Base-by-base conservation (phyloP, 2,329 filamentous ascomycete species). In the Parascedosporium putredinis region DNA sequence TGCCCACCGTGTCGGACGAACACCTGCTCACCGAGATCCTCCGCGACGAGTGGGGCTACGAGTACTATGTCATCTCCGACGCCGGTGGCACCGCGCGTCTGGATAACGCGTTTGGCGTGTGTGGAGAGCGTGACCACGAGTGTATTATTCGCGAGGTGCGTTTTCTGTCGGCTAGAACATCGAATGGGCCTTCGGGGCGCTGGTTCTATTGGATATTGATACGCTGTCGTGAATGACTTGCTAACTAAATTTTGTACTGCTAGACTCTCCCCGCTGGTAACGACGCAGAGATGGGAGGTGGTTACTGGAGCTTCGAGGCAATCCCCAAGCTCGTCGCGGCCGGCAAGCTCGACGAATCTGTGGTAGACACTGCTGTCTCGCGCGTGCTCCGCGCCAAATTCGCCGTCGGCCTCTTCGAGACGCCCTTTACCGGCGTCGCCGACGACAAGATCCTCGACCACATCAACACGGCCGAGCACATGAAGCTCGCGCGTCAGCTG, bases 221-320 rank as follows among this genome's bases (percentile, higher is more conserved):
- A n/a, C n/a, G n/a, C n/a, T n/a, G n/a, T n/a, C n/a, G n/a, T n/a
- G n/a, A 31, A 31, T 31, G 12, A 31, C 27, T 10, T 27, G 10
- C 16, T 16, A 40, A 33, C 29, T 33, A 58, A 23, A 58, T 29
- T 6, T 9, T 24, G 14, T 12, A 9, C 1, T 14, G 23, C 12
- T 51, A 76, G 64, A 69, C 79, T 7, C 71, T 88, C 4, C 78
- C 79, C 1, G 81, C 83, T 4, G 84, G 85, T 3, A 84, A 80
- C 46, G 84, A 88, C 56, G 74, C 84, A 10, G 85, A 88, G 58
- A 88, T 88, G 84, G 84, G 84, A 10, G 84, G 84, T 34, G 84
- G 85, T 18, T 83, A 79, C 18, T 88, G 78, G 68, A 87, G 81
- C 60, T 84, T 80, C 59, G 72, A 79, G 55, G 75, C 72, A 31